Evolutionary conservation across 495 filamentous ascomycete genomes (phyloP), one percentile per base, ranked within the genome.

Genomic region (Neurospora sp.): DNA sequence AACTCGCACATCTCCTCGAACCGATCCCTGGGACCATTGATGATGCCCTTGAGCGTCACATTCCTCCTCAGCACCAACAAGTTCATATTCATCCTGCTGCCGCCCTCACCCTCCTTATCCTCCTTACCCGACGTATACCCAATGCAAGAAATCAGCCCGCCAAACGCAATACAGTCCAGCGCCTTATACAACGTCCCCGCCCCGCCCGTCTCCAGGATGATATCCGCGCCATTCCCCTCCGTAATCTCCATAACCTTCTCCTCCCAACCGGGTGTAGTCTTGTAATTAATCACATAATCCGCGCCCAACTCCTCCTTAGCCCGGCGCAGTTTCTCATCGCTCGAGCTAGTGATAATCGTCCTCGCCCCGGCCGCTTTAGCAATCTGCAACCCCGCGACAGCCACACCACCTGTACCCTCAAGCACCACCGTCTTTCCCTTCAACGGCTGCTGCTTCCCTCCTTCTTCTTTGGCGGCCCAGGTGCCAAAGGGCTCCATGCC

Each of bases 141-240:
- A 76, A 86, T 83, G 45, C 76, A 80, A 70, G 81, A 78, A 70
- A 88, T 84, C 8, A 83, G 61, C 8, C 85, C 85, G 4, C 82
- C 80, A 74, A 84, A 83, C 8, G 79, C 79, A 10, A 86, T 76
- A 41, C 80, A 80, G 9, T 82, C 79, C 71, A 86, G 82, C 3
- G 78, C 80, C 68, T 81, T 79, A 20, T 73, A 76, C 48, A 87
- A 70, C 9, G 86, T 88, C 17, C 76, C 69, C 38, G 83, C 81
- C 9, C 86, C 86, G 1, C 85, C 86, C 72, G 83, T 81, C 73
- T 89, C 86, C 42, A 89, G 76, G 40, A 89, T 83, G 61, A 85
- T 78, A 72, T 86, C 83, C 0, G 79, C 84, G 42, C 84, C 84
- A 10, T 79, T 70, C 38, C 74, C 76, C 16, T 71, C 40, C 6